Evolutionary conservation across 1,284 basidiomycete species (phyloP).

Genomic region (Ustilago bromivora): DNA sequence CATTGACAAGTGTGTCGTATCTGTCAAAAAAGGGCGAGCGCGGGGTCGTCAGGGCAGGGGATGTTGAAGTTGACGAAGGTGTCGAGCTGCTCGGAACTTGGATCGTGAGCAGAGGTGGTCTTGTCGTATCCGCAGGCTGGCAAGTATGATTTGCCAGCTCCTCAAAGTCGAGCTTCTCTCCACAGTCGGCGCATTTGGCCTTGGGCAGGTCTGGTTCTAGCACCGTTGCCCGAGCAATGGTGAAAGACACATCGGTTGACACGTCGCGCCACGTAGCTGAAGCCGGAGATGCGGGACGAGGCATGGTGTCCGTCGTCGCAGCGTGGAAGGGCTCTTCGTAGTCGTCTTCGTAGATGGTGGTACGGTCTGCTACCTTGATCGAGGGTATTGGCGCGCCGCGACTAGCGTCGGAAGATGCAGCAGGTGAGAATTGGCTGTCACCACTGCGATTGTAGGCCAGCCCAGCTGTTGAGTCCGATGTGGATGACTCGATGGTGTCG

Average conservation of each 20-base stretch:
- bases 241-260: conserved; percentile 16
- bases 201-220: conserved; percentile 50
- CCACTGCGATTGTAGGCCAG: conserved; percentile 26
- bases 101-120: conserved; percentile 34
- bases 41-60: conserved; percentile 22
- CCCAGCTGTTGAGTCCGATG: conserved; percentile 27
- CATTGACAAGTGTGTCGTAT: conserved; percentile 36
- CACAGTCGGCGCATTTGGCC: conserved; percentile 62
- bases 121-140: conserved; percentile 15
- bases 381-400: conserved; percentile 1
- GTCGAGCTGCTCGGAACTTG: conserved; percentile 29
- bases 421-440: conserved; percentile 20
- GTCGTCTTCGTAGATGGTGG: conserved; percentile 49
- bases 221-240: conserved; percentile 44
- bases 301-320: conserved; percentile 3
- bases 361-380: conserved; percentile 24
- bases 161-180: conserved; percentile 53
- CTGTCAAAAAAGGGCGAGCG: conserved; percentile 55
- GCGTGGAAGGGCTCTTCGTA: conserved; percentile 36
- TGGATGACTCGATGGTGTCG: conserved; percentile 19
- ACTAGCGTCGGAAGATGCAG: background rate
- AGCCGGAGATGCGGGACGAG: conserved; percentile 17
- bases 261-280: conserved; percentile 15
- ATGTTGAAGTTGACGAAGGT: conserved; percentile 17
- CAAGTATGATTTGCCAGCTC: conserved; percentile 55